Evolutionary conservation across 805 yeast genomes (phyloP).

Genomic region (Debaryomyces hansenii): DNA sequence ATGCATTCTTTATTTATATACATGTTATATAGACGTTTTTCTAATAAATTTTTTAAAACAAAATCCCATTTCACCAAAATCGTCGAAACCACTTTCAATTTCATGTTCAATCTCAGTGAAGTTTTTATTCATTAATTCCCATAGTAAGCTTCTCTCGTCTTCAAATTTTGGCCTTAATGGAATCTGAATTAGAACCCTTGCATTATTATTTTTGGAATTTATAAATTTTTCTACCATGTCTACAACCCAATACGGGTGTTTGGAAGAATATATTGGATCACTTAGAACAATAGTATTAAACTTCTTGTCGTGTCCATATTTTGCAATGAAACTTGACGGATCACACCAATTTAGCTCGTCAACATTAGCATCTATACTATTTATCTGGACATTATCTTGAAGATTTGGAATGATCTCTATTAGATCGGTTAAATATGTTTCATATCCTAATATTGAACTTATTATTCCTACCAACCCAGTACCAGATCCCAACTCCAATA

Average conservation of each 20-base stretch:
- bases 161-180: conserved; percentile 73
- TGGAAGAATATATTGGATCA: conserved; percentile 84
- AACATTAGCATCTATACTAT: conserved; percentile 38
- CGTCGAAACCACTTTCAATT: conserved; percentile 72
- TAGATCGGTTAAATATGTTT: conserved; percentile 68
- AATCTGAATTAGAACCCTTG: conserved; percentile 65
- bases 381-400: conserved; percentile 54
- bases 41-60: conserved; percentile 41
- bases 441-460: conserved; percentile 52
- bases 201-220: conserved; percentile 12
- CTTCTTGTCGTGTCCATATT: conserved; percentile 20
- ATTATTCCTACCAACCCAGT: conserved; percentile 89
- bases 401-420: conserved; percentile 75
- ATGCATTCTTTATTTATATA: neutral
- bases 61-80: conserved; percentile 74
- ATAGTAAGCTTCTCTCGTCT: conserved; percentile 59
- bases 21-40: neutral
- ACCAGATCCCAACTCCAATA: conserved; percentile 90
- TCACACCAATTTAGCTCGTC: conserved; percentile 77
- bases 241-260: conserved; percentile 76
- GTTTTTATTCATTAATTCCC: conserved; percentile 49
- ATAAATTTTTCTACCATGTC: conserved; percentile 56
- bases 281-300: conserved; percentile 70
- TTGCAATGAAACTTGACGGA: conserved; percentile 43
- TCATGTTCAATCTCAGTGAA: conserved; percentile 36